Percentiles rank a stretch among this genome's conserved stretches.
phyloP scores from a whole-genome alignment of 805 yeast genomes.

The Metschnikowia reukaufii region DNA sequence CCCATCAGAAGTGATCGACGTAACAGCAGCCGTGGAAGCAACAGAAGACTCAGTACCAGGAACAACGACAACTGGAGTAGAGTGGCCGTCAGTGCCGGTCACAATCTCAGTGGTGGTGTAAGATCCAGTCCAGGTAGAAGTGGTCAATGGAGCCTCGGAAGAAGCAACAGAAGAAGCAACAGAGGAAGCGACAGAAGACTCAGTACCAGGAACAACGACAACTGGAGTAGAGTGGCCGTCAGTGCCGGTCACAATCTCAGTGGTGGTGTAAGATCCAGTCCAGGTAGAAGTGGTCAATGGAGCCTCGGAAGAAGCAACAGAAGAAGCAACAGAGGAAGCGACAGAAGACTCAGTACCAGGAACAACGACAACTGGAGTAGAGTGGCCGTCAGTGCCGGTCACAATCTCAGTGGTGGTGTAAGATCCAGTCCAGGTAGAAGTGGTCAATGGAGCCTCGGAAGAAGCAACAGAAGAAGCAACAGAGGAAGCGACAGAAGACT shows the following conservation, averaged over 20 bases:
- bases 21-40: background rate
- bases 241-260: background rate
- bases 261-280: background rate
- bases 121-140: background rate
- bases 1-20: background rate
- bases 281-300: background rate
- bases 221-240: background rate
- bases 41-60: background rate
- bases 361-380: background rate
- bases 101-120: background rate
- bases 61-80: background rate
- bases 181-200: background rate
- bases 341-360: background rate
- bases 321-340: background rate
- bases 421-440: conserved; percentile 2
- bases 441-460: too few relatives aligned
- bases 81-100: background rate
- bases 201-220: background rate
- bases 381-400: background rate
- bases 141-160: background rate
- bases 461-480: too few relatives aligned
- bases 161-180: background rate
- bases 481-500: too few relatives aligned
- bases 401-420: background rate
- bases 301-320: background rate